Percentiles rank a stretch among this genome's conserved stretches.
These are phyloP conservation scores for Paraphoma sp. DNA, from an alignment of 2,329 filamentous ascomycete genomes.

Conservation along the genomic window DNA sequence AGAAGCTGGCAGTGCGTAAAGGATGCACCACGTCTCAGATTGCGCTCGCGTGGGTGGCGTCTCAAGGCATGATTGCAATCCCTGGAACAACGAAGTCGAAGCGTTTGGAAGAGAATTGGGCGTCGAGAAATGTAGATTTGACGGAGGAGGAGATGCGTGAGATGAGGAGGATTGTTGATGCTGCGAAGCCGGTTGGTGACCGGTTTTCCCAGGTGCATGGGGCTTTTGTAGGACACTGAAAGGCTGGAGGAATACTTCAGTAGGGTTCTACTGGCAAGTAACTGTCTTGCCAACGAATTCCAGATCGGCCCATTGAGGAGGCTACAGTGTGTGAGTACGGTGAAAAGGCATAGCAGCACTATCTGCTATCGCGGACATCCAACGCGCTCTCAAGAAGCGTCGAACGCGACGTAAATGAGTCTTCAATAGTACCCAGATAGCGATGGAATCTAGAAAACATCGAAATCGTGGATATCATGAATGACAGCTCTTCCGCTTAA, in stretches of 20 bases:
- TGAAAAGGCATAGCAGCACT: too few species aligned
- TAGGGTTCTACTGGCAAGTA: too few species aligned
- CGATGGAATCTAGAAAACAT: too few species aligned
- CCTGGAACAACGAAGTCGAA: conserved; percentile 49
- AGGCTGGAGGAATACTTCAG: not conserved
- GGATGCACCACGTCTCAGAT: conserved; percentile 64
- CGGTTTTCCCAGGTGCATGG: conserved; percentile 32
- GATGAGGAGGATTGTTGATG: conserved; percentile 25
- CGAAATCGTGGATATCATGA: not conserved
- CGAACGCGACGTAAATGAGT: too few species aligned
- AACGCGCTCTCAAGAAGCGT: too few species aligned
- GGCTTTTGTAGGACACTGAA: not conserved
- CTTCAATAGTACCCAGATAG: too few species aligned
- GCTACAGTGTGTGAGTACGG: too few species aligned
- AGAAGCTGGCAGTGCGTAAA: conserved; percentile 50
- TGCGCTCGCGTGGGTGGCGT: conserved; percentile 46
- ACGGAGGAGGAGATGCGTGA: conserved; percentile 25
- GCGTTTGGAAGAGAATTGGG: conserved; percentile 28
- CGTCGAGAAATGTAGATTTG: conserved; percentile 24
- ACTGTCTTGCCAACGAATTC: too few species aligned
- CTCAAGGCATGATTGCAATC: conserved; percentile 60
- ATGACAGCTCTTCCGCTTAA: not conserved
- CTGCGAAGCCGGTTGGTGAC: conserved; percentile 50
- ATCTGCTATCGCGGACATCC: too few species aligned
- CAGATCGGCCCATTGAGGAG: too few species aligned